Base-by-base conservation (phyloP, 2,329 filamentous ascomycete species). In the Fusarium nodosum region DNA sequence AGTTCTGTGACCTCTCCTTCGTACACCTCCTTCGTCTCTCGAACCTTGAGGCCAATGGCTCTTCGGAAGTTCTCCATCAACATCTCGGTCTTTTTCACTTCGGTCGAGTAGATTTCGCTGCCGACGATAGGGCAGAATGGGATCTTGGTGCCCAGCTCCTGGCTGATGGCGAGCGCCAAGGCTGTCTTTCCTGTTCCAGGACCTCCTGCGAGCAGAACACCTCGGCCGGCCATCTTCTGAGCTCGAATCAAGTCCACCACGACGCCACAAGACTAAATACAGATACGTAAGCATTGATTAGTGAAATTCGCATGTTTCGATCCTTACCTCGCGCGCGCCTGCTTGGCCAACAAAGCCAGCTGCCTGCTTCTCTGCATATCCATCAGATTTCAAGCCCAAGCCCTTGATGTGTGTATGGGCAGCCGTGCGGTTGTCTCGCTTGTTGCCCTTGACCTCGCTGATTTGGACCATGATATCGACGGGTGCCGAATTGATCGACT, bases 81-180 rank as follows among this genome's bases (percentile, higher is more conserved):
- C 72, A 97, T 92, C 82, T 99, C 96, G 51, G 96, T 99, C 89
- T 99, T 99, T 89, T 99, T 99, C 69, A 99, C 94, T 82, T 99
- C 96, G 46, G 95, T 91, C 73, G 93, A 97, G 84, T 97, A 99
- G 76, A 99, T 92, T 82, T 99, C 96, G 84, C 94, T 97, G 74
- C 94, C 96, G 55, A 97, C 96, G 78, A 99, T 98, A 39, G 95
- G 94, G 81, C 96, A 97, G 80, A 99, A 99, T 9, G 96, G 96
- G 60, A 99, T 97, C 84, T 97, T 98, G 51, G 94, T 97, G 73
- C 96, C 96, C 71, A 99, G 86, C 81, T 99, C 96, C 82, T 98
- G 96, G 80, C 93, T 97, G 74, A 99, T 93, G 50, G 96, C 96
- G 65, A 98, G 88, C 50, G 96, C 96, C 69, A 99, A 89, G 30